A percentile compares a stretch with the other conserved stretches of the same genome.
These are phyloP conservation scores for Dryadomyces quercivorus DNA, from an alignment of 2,329 filamentous ascomycete species.

Conservation along the genomic window DNA sequence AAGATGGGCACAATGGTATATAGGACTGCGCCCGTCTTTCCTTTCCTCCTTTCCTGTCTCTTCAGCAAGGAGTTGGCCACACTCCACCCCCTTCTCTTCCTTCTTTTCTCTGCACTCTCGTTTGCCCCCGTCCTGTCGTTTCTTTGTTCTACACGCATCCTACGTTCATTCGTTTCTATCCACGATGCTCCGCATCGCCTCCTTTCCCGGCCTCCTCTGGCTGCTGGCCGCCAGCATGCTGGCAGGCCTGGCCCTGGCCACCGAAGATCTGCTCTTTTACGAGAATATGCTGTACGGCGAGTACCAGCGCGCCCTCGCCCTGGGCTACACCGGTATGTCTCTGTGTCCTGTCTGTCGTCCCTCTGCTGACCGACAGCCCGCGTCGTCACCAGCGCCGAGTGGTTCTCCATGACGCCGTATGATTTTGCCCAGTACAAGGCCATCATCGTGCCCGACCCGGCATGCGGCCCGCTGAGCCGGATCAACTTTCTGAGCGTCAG, in stretches of 20 bases:
- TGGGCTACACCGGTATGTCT: conserved; percentile 12
- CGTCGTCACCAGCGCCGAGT: conserved; percentile 8
- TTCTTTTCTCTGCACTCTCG: too few species aligned
- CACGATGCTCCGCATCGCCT: background rate
- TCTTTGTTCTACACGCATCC: too few species aligned
- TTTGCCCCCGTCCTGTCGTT: too few species aligned
- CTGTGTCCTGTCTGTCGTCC: too few species aligned
- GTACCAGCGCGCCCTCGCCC: conserved; percentile 12
- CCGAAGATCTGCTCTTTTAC: conserved; percentile 15
- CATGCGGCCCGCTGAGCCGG: conserved; percentile 17
- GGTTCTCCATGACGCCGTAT: conserved; percentile 18
- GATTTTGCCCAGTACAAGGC: conserved; percentile 33
- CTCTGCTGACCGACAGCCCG: conserved; percentile 1
- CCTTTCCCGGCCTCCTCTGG: background rate
- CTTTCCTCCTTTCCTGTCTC: too few species aligned
- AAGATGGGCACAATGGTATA: too few species aligned
- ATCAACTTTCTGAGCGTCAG: conserved; percentile 26
- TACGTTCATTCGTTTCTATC: background rate
- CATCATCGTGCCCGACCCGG: conserved; percentile 29
- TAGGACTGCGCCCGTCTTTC: too few species aligned
- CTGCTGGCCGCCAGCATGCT: background rate
- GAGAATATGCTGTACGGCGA: conserved; percentile 14
- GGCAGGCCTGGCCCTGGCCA: conserved; percentile 8
- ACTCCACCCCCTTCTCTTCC: too few species aligned
- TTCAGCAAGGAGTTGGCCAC: too few species aligned